phyloP scores from a whole-genome alignment of 257 asterid species.

The Jaltomata sinuosa region DNA sequence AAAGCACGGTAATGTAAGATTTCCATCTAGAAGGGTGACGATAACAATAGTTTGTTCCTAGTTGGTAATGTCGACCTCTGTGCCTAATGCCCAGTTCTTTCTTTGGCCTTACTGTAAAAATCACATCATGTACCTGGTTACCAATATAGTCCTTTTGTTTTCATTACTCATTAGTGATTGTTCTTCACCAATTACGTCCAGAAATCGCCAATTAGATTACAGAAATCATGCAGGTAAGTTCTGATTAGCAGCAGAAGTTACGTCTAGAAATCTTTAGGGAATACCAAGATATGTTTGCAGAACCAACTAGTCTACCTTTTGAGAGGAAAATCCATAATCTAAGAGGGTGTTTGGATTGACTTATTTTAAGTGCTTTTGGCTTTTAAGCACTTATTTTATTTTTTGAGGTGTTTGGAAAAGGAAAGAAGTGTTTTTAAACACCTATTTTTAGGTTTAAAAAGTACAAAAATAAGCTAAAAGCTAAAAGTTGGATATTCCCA shows the following conservation, averaged over 20 bases:
- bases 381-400: no score
- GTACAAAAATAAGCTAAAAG: no score
- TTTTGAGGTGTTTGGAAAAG: no score
- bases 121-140: background rate
- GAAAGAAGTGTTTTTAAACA: no score
- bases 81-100: background rate
- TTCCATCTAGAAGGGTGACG: background rate
- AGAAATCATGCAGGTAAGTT: background rate
- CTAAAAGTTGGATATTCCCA: no score
- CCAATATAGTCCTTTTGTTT: background rate
- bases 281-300: background rate
- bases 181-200: background rate
- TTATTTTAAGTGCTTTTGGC: no score
- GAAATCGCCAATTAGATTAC: background rate
- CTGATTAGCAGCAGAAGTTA: background rate
- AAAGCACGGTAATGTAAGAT: constrained; percentile 13
- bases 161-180: background rate
- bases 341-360: no score
- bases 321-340: background rate
- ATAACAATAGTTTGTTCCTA: background rate
- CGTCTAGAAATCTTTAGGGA: no score
- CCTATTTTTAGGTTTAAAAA: no score
- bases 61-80: background rate
- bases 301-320: background rate
- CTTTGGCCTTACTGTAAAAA: background rate